phyloP scores from a whole-genome alignment of 495 filamentous ascomycete genomes.

The Penicillium roqueforti region DNA sequence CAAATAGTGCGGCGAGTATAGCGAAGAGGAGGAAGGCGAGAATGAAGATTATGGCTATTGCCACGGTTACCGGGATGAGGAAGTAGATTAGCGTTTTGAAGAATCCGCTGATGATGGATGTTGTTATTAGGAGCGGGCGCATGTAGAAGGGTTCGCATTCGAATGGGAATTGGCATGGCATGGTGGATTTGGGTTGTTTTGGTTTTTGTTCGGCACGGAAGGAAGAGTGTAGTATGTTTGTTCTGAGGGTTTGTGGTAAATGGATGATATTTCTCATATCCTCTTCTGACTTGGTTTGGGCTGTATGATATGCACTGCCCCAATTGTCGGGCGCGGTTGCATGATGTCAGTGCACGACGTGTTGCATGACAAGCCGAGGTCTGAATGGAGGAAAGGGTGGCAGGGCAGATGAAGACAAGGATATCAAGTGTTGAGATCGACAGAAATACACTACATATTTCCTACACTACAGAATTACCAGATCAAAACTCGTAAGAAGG shows the following conservation, averaged over 20 bases:
- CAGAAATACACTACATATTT: too few relatives aligned
- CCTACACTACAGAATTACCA: slow-evolving; percentile 8
- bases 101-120: neutral
- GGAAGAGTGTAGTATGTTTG: too few relatives aligned
- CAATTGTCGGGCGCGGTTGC: too few relatives aligned
- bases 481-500: slow-evolving; percentile 19
- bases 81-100: neutral
- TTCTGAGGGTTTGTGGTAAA: neutral
- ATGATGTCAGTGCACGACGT: too few relatives aligned
- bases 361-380: too few relatives aligned
- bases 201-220: neutral
- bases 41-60: neutral
- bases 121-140: neutral
- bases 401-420: too few relatives aligned
- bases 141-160: neutral
- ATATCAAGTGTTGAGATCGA: too few relatives aligned
- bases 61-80: neutral
- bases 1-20: neutral
- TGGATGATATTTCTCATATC: too few relatives aligned
- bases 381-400: too few relatives aligned
- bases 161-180: neutral
- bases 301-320: too few relatives aligned
- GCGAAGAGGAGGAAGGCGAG: neutral
- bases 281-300: too few relatives aligned
- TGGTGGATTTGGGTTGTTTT: neutral